Base-by-base conservation (phyloP, 495 filamentous ascomycete genomes). In the Lentithecium fluviatile region DNA sequence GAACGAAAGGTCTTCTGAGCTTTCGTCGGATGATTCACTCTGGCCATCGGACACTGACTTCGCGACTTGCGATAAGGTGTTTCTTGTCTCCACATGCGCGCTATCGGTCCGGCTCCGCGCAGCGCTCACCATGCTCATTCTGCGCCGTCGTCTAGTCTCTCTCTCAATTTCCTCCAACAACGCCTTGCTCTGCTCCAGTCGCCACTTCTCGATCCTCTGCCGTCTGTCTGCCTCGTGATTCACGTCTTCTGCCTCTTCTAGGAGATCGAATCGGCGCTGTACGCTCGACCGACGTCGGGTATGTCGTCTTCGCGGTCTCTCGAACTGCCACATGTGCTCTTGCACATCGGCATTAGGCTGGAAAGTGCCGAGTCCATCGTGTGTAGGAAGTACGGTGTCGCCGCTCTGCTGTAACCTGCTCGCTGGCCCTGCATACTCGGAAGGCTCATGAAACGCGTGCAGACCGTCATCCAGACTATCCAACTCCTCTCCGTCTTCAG, bases 391-490 rank as follows among this genome's bases (percentile, higher is more conserved):
- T 19, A 95, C 84, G 4, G 86, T 81, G 6, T 80, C 77, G 21
- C 75, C 69, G 34, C 76, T 83, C 52, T 81, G 77, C 60, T 83
- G 78, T 45, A 82, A 68, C 29, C 72, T 67, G 4, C 70, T 69
- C 42, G 79, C 66, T 20, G 80, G 74, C 13, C 75, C 75, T 29
- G 80, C 78, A 53, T 81, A 74, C 55, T 82, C 73, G 29, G 86
- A 84, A 0, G 82, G 82, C 52, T 84, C 82, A 56, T 87, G 82
- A 70, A 98, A 95, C 51, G 89, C 87, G 55, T 94, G 85, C 20
- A 97, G 78, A 52, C 92, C 90, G 62, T 91, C 89, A 71, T 96
- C 92, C 58, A 96, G 77, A 70, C 91, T 97, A 65, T 97, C 93
- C 45, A 95, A 77, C 73, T 96, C 68, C 79, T 83, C 84, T 2